Evolutionary conservation across 306 rosid genomes (phyloP).

Genomic region (Macrotyloma uniflorum): DNA sequence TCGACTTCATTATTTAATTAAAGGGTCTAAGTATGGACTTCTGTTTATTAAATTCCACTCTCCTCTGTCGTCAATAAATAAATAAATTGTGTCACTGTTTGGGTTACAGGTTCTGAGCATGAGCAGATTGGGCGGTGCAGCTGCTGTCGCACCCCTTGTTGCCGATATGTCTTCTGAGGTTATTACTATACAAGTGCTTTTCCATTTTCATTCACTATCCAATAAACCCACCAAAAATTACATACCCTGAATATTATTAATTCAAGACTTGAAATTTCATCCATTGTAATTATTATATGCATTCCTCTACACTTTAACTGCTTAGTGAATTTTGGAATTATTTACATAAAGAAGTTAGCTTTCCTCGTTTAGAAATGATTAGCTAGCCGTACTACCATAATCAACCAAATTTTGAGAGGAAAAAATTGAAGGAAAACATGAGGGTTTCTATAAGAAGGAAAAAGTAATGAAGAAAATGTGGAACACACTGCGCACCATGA

Average conservation of each 20-base stretch:
- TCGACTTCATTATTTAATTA: background rate
- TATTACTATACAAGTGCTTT: background rate
- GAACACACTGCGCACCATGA: conserved; percentile 17
- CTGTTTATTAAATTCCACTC: conserved; percentile 26
- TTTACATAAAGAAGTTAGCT: too few relatives aligned
- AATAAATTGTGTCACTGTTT: background rate
- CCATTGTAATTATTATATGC: too few relatives aligned
- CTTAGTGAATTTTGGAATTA: too few relatives aligned
- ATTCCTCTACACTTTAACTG: too few relatives aligned
- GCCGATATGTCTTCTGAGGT: conserved; percentile 83
- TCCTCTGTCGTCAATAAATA: background rate
- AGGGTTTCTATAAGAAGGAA: conserved; percentile 29
- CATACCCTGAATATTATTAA: too few relatives aligned
- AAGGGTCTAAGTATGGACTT: conserved; percentile 15
- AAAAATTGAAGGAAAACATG: conserved; percentile 1
- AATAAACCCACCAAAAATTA: background rate
- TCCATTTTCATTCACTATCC: background rate
- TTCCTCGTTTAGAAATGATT: too few relatives aligned
- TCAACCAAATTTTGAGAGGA: background rate
- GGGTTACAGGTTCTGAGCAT: conserved; percentile 83
- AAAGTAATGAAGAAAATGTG: conserved; percentile 32
- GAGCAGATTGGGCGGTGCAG: conserved; percentile 98
- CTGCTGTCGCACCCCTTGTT: conserved; percentile 80
- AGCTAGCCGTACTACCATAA: background rate
- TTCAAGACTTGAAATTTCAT: too few relatives aligned